Evolutionary conservation across 805 yeast species (phyloP).

Genomic region (Pichia occidentalis): DNA sequence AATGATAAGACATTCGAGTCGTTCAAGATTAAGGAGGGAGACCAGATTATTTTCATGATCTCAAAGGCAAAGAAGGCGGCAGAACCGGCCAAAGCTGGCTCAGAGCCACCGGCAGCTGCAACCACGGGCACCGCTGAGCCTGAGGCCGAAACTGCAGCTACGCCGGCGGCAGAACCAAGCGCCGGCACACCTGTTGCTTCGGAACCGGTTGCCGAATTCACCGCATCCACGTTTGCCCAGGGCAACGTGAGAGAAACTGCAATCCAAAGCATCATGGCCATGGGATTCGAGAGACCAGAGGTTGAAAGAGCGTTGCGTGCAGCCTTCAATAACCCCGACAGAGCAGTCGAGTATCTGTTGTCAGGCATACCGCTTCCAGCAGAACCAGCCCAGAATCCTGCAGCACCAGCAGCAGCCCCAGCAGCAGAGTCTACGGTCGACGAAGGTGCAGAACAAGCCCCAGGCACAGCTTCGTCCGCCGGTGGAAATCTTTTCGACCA

Average conservation of each 20-base stretch:
- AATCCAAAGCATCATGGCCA: slow-evolving; percentile 77
- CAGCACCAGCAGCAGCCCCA: slow-evolving; percentile 14
- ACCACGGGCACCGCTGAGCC: slow-evolving; percentile 21
- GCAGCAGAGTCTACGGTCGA: slow-evolving; percentile 2
- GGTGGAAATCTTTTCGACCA: slow-evolving; percentile 50
- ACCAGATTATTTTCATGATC: slow-evolving; percentile 89
- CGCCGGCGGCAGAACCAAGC: slow-evolving; percentile 9
- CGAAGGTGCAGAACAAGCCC: too few relatives aligned
- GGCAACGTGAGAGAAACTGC: slow-evolving; percentile 77
- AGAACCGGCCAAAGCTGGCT: slow-evolving; percentile 21
- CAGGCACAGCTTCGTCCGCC: slow-evolving; percentile 10
- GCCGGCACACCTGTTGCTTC: too few relatives aligned
- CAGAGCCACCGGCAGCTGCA: slow-evolving; percentile 19
- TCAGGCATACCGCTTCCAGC: slow-evolving; percentile 55
- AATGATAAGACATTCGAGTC: slow-evolving; percentile 71
- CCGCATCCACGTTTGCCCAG: slow-evolving; percentile 58
- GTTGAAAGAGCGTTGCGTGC: slow-evolving; percentile 90
- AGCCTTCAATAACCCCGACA: slow-evolving; percentile 94
- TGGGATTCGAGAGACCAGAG: slow-evolving; percentile 88
- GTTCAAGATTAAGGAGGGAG: slow-evolving; percentile 75
- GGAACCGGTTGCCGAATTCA: slow-evolving; percentile 22
- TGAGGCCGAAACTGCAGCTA: slow-evolving; percentile 19
- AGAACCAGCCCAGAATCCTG: slow-evolving; percentile 13
- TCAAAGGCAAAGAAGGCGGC: slow-evolving; percentile 43
- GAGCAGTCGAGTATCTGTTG: slow-evolving; percentile 92